Conservation (phyloP, 1,284 basidiomycete species). For the Flammula alnicola region DNA sequence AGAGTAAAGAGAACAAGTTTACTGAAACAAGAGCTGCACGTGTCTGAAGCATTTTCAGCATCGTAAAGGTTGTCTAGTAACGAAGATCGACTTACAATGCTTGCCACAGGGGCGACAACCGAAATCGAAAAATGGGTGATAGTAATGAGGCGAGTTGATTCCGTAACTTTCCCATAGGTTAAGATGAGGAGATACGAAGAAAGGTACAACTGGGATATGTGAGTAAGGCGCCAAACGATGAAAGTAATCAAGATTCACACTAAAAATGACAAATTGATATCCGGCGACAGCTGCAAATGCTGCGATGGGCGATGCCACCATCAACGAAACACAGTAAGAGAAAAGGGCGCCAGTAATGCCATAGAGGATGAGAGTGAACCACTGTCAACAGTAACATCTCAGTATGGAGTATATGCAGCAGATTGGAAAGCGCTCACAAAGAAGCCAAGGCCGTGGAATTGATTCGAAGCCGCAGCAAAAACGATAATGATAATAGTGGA, state of each 20-base stretch:
- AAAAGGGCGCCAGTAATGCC: conserved; percentile 72
- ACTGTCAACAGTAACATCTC: conserved; percentile 42
- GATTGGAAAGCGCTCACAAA: conserved; percentile 48
- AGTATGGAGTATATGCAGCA: background rate
- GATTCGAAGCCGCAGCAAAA: conserved; percentile 44
- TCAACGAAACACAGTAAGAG: conserved; percentile 67
- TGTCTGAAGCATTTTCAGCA: conserved; percentile 27
- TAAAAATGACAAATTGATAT: conserved; percentile 76
- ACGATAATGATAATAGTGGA: conserved; percentile 45
- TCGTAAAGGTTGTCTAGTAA: too few relatives aligned
- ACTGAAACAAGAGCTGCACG: conserved; percentile 74
- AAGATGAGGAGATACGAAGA: conserved; percentile 40
- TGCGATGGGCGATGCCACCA: conserved; percentile 69
- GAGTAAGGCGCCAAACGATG: background rate
- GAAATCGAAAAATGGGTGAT: conserved; percentile 75
- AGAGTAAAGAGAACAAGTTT: conserved; percentile 79
- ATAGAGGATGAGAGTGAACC: conserved; percentile 74
- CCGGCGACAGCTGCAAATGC: conserved; percentile 77
- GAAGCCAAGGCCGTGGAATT: conserved; percentile 73
- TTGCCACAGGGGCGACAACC: conserved; percentile 70
- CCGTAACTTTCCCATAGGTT: conserved; percentile 24
- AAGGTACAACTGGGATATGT: conserved; percentile 28
- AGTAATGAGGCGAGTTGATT: conserved; percentile 40
- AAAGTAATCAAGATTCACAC: conserved; percentile 48
- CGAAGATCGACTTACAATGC: conserved; percentile 53